Percentiles rank a stretch among this genome's conserved stretches.
Evolutionary conservation across 169 alveolate genomes (phyloP).

Genomic region (Amoebophrya sp.): DNA sequence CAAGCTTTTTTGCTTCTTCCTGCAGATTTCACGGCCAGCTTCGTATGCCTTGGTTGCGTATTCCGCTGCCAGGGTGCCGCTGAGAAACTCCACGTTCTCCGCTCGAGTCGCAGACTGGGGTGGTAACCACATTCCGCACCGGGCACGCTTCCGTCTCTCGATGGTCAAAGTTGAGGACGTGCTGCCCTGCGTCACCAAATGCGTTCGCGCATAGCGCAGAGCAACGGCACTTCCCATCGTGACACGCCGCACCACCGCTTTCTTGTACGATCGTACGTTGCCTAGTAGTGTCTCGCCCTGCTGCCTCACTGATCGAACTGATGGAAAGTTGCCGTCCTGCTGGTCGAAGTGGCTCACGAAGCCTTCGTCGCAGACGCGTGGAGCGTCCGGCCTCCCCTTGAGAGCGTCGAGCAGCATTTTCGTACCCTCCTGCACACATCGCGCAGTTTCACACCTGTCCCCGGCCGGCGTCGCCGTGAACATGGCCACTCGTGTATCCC

Average conservation of each 20-base stretch:
- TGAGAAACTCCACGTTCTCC: background rate
- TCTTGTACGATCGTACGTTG: background rate
- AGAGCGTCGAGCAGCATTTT: background rate
- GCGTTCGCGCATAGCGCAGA: background rate
- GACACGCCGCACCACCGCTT: background rate
- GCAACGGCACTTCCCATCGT: background rate
- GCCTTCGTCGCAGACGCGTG: background rate
- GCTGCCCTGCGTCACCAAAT: background rate
- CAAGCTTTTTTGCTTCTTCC: background rate
- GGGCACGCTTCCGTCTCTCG: background rate
- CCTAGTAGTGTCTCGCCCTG: background rate
- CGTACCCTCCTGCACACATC: too few species aligned
- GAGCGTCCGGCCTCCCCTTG: background rate
- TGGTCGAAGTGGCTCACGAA: background rate
- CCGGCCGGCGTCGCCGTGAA: conserved; percentile 10
- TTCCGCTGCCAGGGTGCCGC: background rate
- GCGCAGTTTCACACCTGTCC: background rate
- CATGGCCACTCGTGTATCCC: background rate
- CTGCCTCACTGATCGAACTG: background rate
- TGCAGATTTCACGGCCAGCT: background rate
- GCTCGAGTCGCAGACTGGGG: background rate
- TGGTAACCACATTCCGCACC: background rate
- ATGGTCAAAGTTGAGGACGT: background rate
- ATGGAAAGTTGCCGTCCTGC: background rate
- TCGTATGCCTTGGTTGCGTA: background rate